Evolutionary conservation across 1,139 yeast genomes (phyloP), one percentile per base, ranked within the genome.

Genomic region (Suhomyces terraborum): DNA sequence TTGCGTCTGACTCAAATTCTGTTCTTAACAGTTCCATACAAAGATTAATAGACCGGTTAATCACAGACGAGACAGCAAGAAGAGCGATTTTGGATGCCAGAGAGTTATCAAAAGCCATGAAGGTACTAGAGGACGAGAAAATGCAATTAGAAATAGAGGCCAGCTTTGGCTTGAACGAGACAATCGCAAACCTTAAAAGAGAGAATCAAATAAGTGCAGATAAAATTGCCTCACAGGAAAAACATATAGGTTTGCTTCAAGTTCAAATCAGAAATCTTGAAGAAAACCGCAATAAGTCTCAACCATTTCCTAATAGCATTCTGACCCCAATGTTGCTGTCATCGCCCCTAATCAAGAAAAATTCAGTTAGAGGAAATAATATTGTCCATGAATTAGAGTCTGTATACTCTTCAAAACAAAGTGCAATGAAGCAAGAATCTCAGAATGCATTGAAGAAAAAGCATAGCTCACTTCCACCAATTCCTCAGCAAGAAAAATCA

Each of bases 1-100:
- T 55, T n/a, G 62, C 56, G 1, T 40, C 58, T 2, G 61, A 63
- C 37, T 48, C 66, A 1, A 56, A 53, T 9, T 49, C 66, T 8
- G 61, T 62, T 2, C 51, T 67, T 32, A 62, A 59, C 41, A 57
- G 60, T 34, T 56, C 72, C 1, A 59, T 69, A 10, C 73, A 67
- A 41, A 52, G 67, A 36, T 50, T 67, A 18, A 60, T 68, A 58
- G 72, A 69, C 41, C 50, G 67, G 29, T 47, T 67, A 43, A 51
- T 58, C 8, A 58, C 67, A 0, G 72, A 66, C 42, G 67, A 64
- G 30, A 64, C 61, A 3, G 69, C 72, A 2, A 55, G 64, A 38
- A 52, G 63, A 40, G 70, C 70, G 1, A 54, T 67, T n/a, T 48
- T 63, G 27, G 70, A 67, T 38, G 54, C 66, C 0, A 53, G 56